Evolutionary conservation across 305 asterid genomes (phyloP), one percentile per base, ranked within the genome.

Genomic region (Plantago rigida): DNA sequence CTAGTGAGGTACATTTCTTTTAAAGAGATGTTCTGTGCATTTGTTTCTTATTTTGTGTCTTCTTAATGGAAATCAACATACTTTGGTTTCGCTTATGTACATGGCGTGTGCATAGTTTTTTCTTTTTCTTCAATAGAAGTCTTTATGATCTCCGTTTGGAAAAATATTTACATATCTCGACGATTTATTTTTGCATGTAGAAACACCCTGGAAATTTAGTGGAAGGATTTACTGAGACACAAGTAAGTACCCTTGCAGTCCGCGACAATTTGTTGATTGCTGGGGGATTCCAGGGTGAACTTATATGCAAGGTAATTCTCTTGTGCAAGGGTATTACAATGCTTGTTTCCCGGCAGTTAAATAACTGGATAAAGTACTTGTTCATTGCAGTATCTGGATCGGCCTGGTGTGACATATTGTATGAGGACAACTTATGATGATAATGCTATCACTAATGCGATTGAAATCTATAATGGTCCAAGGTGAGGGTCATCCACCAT

Each of bases 201-300:
- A 82, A 77, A 73, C 85, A 79, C 69, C 84, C 84, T 67, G 86
- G 86, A 64, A 82, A 77, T 69, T 68, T 82, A 47, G 71, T 76
- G 29, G 89, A 82, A 78, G 89, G 89, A 73, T 82, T 82, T 69
- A 74, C 84, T 31, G 84, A 80, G 65, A 80, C 84, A 11, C 89
- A 82, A 70, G 84, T 82, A 54, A 82, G 89, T 48, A 82, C 89
- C 28, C 79, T 17, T 17, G 19, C 19, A 17, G 19, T 17, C 19
- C 19, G 19, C 19, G 19, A 17, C 19, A 17, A 17, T 17, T 17
- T 17, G 19, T 17, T 82, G 69, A 75, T 82, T 66, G 89, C 89
- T 60, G 84, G 89, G 63, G 89, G 86, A 54, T 82, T 82, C 74
- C 84, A 81, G 69, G 87, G 86, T 5, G 87, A 81, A 69, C 87